Evolutionary conservation across 495 filamentous ascomycete species (phyloP).

Genomic region (Parachaetomium inaequale): DNA sequence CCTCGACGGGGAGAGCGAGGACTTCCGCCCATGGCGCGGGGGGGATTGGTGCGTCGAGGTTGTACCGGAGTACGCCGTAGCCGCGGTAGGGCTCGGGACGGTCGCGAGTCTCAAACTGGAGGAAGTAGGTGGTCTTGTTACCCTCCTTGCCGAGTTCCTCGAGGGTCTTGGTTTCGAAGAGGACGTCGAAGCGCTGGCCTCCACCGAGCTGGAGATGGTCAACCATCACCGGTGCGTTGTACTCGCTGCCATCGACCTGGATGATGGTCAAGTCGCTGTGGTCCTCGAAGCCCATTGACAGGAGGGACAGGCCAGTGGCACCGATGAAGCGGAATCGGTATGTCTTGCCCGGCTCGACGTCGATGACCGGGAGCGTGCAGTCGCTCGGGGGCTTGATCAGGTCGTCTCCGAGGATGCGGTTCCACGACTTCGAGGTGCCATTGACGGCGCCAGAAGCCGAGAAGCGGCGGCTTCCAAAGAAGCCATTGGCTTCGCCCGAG

Average conservation of each 20-base stretch:
- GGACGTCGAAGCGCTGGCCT: conserved; percentile 55
- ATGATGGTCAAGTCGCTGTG: conserved; percentile 51
- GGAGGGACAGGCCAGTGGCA: conserved; percentile 49
- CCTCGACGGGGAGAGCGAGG: conserved; percentile 39
- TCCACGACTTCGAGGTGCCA: background rate
- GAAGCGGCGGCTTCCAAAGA: conserved; percentile 21
- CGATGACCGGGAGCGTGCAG: conserved; percentile 48
- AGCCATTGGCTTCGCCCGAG: conserved; percentile 30
- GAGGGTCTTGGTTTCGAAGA: conserved; percentile 45
- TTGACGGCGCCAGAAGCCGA: background rate
- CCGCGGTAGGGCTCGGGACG: conserved; percentile 43
- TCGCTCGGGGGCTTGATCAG: conserved; percentile 17
- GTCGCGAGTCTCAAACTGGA: conserved; percentile 53
- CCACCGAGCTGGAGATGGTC: conserved; percentile 51
- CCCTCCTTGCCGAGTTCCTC: conserved; percentile 41
- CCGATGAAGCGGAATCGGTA: conserved; percentile 58
- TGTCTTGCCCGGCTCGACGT: conserved; percentile 53
- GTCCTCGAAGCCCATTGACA: conserved; percentile 48
- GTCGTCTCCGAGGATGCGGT: background rate
- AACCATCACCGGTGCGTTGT: conserved; percentile 48
- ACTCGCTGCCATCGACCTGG: conserved; percentile 53
- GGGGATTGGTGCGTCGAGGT: conserved; percentile 16
- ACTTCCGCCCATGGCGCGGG: conserved; percentile 28
- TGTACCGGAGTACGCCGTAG: conserved; percentile 54
- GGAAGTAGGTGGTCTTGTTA: conserved; percentile 47